Percentiles rank a stretch among this genome's conserved stretches.
These are phyloP conservation scores for Leptographium procerum DNA, from an alignment of 2,329 filamentous ascomycete species.

Conservation along the genomic window DNA sequence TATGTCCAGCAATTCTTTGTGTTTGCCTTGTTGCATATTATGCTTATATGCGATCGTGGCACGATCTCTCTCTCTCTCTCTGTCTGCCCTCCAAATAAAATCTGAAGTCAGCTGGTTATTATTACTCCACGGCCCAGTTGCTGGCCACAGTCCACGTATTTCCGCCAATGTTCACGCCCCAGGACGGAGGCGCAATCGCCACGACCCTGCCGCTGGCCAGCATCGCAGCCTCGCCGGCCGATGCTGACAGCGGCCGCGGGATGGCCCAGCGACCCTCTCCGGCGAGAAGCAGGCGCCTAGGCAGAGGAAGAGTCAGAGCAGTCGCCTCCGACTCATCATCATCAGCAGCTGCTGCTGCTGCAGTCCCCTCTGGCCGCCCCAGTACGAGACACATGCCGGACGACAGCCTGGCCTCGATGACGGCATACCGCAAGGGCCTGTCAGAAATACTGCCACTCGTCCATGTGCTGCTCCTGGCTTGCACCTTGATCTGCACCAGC, in stretches of 20 bases:
- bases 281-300: constrained; percentile 12
- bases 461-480: constrained; percentile 19
- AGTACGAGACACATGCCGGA: constrained; percentile 20
- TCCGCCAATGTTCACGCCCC: constrained; percentile 12
- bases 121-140: constrained; percentile 10
- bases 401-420: not conserved
- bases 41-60: not conserved
- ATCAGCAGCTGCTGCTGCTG: constrained; percentile 5
- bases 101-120: not conserved
- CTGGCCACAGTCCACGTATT: constrained; percentile 16
- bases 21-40: not conserved
- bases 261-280: constrained; percentile 12
- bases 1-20: not conserved
- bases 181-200: constrained; percentile 16
- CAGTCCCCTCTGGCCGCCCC: not conserved
- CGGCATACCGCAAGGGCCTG: constrained; percentile 6
- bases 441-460: not conserved
- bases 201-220: constrained; percentile 13
- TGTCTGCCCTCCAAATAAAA: too few relatives aligned
- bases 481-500: constrained; percentile 32
- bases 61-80: too few relatives aligned
- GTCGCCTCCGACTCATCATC: not conserved
- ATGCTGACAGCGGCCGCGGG: not conserved
- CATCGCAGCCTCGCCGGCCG: not conserved
- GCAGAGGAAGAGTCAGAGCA: too few relatives aligned